Evolutionary conservation across 1,284 basidiomycete species (phyloP), one percentile per base, ranked within the genome.

Genomic region (Kwoniella shivajii): DNA sequence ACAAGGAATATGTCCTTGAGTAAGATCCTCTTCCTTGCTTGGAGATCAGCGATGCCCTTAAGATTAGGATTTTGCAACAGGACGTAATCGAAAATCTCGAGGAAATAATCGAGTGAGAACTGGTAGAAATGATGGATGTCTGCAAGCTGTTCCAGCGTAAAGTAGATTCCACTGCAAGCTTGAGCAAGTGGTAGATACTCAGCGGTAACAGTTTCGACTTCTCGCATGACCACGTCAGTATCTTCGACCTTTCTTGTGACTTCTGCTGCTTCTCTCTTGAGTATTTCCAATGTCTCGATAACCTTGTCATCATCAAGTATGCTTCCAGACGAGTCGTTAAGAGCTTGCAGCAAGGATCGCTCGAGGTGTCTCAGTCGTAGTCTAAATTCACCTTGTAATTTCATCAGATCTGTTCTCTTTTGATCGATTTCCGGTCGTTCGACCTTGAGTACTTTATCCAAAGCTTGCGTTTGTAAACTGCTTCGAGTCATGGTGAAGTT

Each of bases 401-500:
- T 97, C 87, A 98, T 92, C 60, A 99, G 83, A 73, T 99, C 95
- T n/a, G 92, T 94, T 46, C 96, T 84, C 81, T 96, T 98, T 71
- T 88, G 86, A 76, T 99, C 96, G 1, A 93, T 94, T 71, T 98
- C 96, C 0, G 97, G 93, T 13, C 96, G 85, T 75, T 99, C 96
- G 42, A 92, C 91, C 74, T 95, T 95, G 61, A 99, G 85, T 2
- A 99, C 93, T 76, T 97, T 93, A 74, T 97, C 94, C 47, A 99
- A 84, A 0, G 94, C 96, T 78, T 99, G 96, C 63, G 92, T 97
- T 78, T 99, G 95, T 34, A 99, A 83, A 83, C 93, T 97, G 76
- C 92, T 92, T 58, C 94, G 85, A 0, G 96, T 99, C 92, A 99
- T 99, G 16, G 95, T 99, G 79, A 99, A 99, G 82, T 99, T 99